Evolutionary conservation across 108 stramenopile genomes (phyloP), one percentile per base, ranked within the genome.

Genomic region (Nitzschia palea): DNA sequence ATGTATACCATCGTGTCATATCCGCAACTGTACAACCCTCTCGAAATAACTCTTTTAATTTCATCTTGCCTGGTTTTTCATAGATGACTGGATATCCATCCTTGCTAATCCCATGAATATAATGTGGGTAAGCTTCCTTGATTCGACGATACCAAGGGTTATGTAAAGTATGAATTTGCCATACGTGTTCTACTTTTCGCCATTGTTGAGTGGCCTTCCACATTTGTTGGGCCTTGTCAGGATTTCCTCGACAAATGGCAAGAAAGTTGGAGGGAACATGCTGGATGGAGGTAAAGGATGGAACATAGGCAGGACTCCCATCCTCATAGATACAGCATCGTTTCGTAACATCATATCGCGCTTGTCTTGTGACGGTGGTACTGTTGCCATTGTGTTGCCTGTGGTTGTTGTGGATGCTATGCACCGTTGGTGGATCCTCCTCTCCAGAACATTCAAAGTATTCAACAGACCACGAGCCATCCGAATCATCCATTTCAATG

Each of bases 31-130:
- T 27, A 66, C 72, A 76, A 10, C 79, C 84, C 48, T 69, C 78
- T 17, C 65, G 62, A 48, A 85, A 81, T 14, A 81, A 57, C 35
- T 79, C 28, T 32, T 79, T 85, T 9, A 81, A 57, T 37, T 71
- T 81, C 80, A 85, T 81, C 37, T 63, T 76, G 2, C 84, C 84
- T 0, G 80, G 84, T 27, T 75, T 37, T 51, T 85, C 80, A 65
- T 79, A 81, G 9, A 81, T 32, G 3, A 80, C 58, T 15, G 77
- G 77, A 53, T 68, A 76, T 33, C 83, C 83, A 26, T 64, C 44
- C 12, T 68, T 72, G 45, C 67, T 74, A 28, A 69, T 68, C 18
- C 83, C 83, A 68, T 81, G 80, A 31, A 84, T 65, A 20, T 45
- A 55, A 61, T 84, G 83, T 10, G 73, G 72, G 52, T 84, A 84